Conservation (phyloP, 1,139 yeast genomes). For the Hansenula sp. region DNA sequence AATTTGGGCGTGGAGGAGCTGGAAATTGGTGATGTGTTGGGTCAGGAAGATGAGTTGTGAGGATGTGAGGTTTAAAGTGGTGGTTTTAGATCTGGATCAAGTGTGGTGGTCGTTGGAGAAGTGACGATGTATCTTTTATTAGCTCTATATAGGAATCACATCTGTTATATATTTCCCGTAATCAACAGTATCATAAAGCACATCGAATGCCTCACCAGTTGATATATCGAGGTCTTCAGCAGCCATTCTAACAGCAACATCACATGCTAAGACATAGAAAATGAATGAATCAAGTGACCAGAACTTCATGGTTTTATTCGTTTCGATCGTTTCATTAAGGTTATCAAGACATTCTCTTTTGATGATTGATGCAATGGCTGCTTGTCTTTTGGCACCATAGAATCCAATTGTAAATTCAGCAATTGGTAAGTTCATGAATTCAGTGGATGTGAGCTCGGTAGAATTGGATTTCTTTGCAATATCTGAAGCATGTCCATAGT, state of each 20-base stretch:
- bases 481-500: conserved; percentile 43
- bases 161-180: conserved; percentile 46
- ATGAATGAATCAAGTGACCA: conserved; percentile 58
- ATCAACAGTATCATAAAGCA: conserved; percentile 45
- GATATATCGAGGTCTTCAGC: conserved; percentile 40
- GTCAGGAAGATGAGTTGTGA: no score
- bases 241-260: conserved; percentile 47
- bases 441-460: conserved; percentile 42
- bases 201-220: conserved; percentile 39
- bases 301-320: conserved; percentile 45
- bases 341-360: conserved; percentile 26
- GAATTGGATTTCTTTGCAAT: conserved; percentile 34
- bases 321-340: conserved; percentile 25
- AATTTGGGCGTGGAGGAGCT: no score
- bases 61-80: no score
- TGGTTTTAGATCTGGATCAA: no score
- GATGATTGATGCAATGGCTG: conserved; percentile 40
- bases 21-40: no score
- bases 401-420: conserved; percentile 52
- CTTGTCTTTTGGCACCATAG: conserved; percentile 55
- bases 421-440: conserved; percentile 45
- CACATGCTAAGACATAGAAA: conserved; percentile 60
- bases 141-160: conserved; percentile 4
- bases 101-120: no score
- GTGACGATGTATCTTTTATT: neutral